Evolutionary conservation across 306 rosid species (phyloP), one percentile per base, ranked within the genome.

Genomic region (Gynostemma pentaphyllum): DNA sequence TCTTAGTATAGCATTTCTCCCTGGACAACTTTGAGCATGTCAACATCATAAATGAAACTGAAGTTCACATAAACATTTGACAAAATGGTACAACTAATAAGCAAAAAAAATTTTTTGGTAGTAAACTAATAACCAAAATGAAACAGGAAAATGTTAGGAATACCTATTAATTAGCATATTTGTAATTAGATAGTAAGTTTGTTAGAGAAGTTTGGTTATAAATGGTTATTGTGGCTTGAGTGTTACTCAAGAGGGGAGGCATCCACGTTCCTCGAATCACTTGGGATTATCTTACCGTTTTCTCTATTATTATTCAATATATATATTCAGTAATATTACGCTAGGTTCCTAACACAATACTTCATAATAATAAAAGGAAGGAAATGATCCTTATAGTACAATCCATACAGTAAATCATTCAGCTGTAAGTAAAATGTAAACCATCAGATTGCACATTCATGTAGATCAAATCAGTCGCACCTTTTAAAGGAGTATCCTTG

Each of bases 1-100:
- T 77, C 73, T 83, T 41, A 91, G 82, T 71, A 91, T 91, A 65
- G 95, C 96, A 79, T 91, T 91, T 82, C 97, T 83, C 76, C 97
- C 97, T 91, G 87, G 66, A 69, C 39, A 45, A 75, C 66, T 53
- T 75, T 68, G 57, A 74, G 71, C 67, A 45, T 51, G 56, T 47
- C 74, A 53, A 69, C 37, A 67, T 52, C 34, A 73, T 26, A 81
- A 50, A 72, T 48, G 40, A 52, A 68, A 42, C 62, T 70, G 48
- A 72, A 71, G 53, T 49, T 69, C 54, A 32, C 54, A 67, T 61
- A 57, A 70, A 64, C 19, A 48, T 44, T 23, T 32, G 36, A 34
- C 45, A 67, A n/a, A n/a, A n/a, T 12, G 26, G 51, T 49, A 62
- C 44, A 44, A 64, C 51, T 49, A 66, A n/a, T n/a, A n/a, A n/a